Evolutionary conservation across 106 monocot species (phyloP), one percentile per base, ranked within the genome.

Genomic region (Dendrobium chrysotoxum): DNA sequence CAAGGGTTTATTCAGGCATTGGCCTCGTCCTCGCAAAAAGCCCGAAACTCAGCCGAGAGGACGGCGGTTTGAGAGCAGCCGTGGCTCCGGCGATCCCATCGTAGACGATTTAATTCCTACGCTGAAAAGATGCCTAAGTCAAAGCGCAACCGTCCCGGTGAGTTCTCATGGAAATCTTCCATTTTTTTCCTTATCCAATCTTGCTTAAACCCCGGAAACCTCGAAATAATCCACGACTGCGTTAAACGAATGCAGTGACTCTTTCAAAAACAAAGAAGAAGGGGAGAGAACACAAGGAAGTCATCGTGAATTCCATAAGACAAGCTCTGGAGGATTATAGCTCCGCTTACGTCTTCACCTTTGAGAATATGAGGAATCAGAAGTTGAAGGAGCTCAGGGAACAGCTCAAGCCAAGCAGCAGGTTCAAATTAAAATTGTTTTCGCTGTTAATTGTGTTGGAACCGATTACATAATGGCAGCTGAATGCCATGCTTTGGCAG

Each of bases 251-350:
- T 75, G 75, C 85, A 99, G 98, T 99, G 18, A 99, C 98, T 20
- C 81, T 95, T 53, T 99, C 98, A 4, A 99, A 95, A 78, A 95
- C 98, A 40, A 99, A 92, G 91, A 99, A 99, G 80, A 95, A 95
- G 84, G 98, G 92, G 8, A 88, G 80, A 71, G 86, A 80, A 67
- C 95, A 89, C 78, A 99, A 95, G 84, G 98, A 95, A 79, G 77
- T 74, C 3, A 53, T 99, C 53, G 89, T 91, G 39, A 85, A 71
- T 73, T 61, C 81, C 0, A 88, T 99, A 66, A 92, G 86, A 79
- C 85, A 99, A 77, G 92, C 92, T 2, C 26, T 91, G 26, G 92
- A 95, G n/a, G 81, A 82, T 23, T 90, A 91, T 74, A 78, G 64
- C 41, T 88, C 87, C 25, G 91, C 85, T 31, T 95, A 93, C 82